These are phyloP conservation scores for Crithidia acanthocephali DNA, from an alignment of 208 protist genomes.

Conservation along the genomic window DNA sequence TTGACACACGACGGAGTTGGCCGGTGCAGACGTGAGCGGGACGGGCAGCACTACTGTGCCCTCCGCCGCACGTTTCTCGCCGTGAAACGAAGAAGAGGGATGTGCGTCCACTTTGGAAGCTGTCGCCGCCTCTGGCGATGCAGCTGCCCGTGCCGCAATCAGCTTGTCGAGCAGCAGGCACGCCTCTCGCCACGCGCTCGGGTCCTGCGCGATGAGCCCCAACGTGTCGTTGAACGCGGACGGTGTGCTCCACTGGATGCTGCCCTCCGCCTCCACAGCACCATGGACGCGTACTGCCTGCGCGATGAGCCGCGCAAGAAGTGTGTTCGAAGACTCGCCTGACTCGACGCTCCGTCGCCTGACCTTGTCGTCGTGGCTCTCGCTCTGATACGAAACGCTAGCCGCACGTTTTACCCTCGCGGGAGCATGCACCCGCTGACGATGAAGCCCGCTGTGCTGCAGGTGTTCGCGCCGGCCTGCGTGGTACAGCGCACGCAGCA, in stretches of 20 bases:
- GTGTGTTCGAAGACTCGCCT: background rate
- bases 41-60: too few relatives aligned
- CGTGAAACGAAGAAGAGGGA: too few relatives aligned
- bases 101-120: too few relatives aligned
- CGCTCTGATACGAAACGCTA: too few relatives aligned
- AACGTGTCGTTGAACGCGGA: conserved; percentile 67
- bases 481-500: conserved; percentile 54
- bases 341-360: background rate
- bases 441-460: background rate
- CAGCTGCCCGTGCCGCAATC: conserved; percentile 6
- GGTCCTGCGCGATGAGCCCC: conserved; percentile 41
- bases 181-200: conserved; percentile 46
- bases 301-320: conserved; percentile 22
- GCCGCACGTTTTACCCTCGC: too few relatives aligned
- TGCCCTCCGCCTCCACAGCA: conserved; percentile 14
- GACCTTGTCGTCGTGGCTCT: too few relatives aligned
- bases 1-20: conserved; percentile 5
- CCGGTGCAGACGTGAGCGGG: background rate
- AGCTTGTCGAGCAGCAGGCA: conserved; percentile 50
- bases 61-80: background rate
- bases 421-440: too few relatives aligned
- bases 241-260: conserved; percentile 42
- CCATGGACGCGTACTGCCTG: conserved; percentile 25
- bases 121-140: background rate
- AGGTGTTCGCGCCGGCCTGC: conserved; percentile 16